Percentiles rank a stretch among this genome's conserved stretches.
Conservation (phyloP, 345 rosid species). For the Sisymbrium irio region DNA sequence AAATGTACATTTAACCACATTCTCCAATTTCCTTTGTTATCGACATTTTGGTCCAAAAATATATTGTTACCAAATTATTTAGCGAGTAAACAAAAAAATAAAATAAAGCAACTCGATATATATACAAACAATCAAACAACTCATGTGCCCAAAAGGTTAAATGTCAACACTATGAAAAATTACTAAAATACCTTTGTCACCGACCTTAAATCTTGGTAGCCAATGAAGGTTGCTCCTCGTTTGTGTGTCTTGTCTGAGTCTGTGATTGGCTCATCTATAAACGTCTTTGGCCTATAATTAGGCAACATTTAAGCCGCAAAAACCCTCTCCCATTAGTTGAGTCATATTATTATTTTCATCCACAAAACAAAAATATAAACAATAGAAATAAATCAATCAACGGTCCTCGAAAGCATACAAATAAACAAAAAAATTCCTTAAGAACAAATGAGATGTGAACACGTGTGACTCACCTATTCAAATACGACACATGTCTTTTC, state of each 20-base stretch:
- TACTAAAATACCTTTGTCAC: not conserved
- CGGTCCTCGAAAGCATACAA: conserved; percentile 24
- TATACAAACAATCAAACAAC: conserved; percentile 28
- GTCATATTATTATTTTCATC: conserved; percentile 21
- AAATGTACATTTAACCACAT: not conserved
- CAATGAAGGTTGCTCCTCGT: conserved; percentile 34
- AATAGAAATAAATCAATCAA: conserved; percentile 23
- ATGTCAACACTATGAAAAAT: conserved; percentile 27
- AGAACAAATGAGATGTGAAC: conserved; percentile 24
- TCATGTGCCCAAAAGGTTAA: conserved; percentile 37
- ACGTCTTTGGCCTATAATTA: conserved; percentile 25
- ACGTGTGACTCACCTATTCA: conserved; percentile 11
- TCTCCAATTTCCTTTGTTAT: not conserved
- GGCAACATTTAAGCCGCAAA: conserved; percentile 32
- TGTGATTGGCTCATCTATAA: conserved; percentile 26
- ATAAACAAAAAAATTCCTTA: not conserved
- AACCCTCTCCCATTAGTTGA: conserved; percentile 11
- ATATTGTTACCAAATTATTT: conserved; percentile 1
- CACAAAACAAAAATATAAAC: not conserved
- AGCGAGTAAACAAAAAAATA: not conserved
- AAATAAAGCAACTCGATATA: conserved; percentile 9
- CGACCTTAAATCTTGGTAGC: conserved; percentile 32
- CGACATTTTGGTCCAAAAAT: not conserved
- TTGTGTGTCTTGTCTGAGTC: conserved; percentile 25
- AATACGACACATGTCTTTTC: conserved; percentile 34